phyloP scores from a whole-genome alignment of 805 yeast species.

The Metschnikowia aberdeeniae region DNA sequence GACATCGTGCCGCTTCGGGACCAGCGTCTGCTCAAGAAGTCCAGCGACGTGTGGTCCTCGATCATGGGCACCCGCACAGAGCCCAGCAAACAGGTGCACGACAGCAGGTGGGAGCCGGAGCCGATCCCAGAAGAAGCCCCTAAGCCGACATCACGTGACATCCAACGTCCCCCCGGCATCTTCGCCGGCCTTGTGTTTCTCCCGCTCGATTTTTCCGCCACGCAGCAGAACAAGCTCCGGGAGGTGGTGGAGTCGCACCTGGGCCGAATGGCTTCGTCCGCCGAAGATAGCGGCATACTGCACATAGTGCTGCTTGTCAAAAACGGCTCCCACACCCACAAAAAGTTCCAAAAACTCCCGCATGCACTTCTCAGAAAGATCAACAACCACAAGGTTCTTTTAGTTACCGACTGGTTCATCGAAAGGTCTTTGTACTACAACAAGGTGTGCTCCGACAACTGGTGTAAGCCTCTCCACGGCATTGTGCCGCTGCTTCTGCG shows the following conservation, averaged over 20 bases:
- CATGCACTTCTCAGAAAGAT: conserved; percentile 20
- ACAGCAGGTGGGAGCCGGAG: conserved; percentile 24
- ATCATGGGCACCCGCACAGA: conserved; percentile 29
- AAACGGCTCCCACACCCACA: conserved; percentile 25
- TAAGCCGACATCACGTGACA: conserved; percentile 3
- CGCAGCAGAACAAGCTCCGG: conserved; percentile 34
- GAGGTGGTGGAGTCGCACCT: conserved; percentile 44
- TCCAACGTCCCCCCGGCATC: conserved; percentile 18
- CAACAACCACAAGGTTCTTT: conserved; percentile 18
- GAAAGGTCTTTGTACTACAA: conserved; percentile 68
- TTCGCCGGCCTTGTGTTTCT: conserved; percentile 43
- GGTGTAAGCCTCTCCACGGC: conserved; percentile 57
- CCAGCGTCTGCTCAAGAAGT: conserved; percentile 17
- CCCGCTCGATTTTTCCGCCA: conserved; percentile 37
- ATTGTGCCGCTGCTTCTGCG: conserved; percentile 21
- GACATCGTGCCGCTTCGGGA: conserved; percentile 2
- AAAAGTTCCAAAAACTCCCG: conserved; percentile 26
- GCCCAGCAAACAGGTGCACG: conserved; percentile 12
- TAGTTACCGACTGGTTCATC: conserved; percentile 76
- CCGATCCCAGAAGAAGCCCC: conserved; percentile 12
- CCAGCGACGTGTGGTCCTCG: conserved; percentile 41
- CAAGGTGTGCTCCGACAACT: conserved; percentile 46
- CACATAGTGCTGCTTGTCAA: conserved; percentile 32
- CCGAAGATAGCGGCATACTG: conserved; percentile 23
- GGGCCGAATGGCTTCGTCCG: conserved; percentile 31